Evolutionary conservation across 1,139 yeast species (phyloP), one percentile per base, ranked within the genome.

Genomic region (Yamadazyma atmosphaerica): DNA sequence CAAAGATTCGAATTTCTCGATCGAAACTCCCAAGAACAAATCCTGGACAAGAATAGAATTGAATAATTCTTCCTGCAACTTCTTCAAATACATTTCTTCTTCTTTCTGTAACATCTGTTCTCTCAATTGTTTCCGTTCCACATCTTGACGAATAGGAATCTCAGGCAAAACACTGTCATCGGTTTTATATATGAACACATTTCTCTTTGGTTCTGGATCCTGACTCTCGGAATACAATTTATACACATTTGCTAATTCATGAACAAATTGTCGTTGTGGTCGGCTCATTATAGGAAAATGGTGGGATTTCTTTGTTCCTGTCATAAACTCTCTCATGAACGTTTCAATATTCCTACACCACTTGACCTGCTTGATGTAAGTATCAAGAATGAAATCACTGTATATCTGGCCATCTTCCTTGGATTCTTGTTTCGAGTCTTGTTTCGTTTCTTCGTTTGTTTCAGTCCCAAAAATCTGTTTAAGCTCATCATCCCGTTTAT

Each of bases 171-270:
- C 48, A 0, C 79, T 45, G 41, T 55, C 55, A 34, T 69, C 63
- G 2, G 69, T 62, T 8, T 70, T 53, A 40, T 75, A 77, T 11
- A 88, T 69, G 44, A 77, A 83, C 0, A 87, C 90, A 11, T 83
- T 77, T 46, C 96, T 62, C 40, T 79, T 72, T 0, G 96, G 96
- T 47, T 87, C 96, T 2, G 77, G 77, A 56, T 87, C 96, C 49
- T 86, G 90, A 1, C 92, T 78, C 52, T 86, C 89, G 0, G 85
- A 70, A 50, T 77, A 80, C 12, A 88, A 54, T 7, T 72, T 68
- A 55, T 70, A 87, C 0, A 77, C 61, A 24, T 70, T 76, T 0
- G 90, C 83, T 33, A 89, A 55, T 41, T 79, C 80, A 51, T 83
- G 92, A 14, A 89, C 63, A 54, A 87, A 87, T 47, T 69, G 71